Evolutionary conservation across 1,284 basidiomycete species (phyloP), one percentile per base, ranked within the genome.

Genomic region (Cutaneotrichosporon sp.): DNA sequence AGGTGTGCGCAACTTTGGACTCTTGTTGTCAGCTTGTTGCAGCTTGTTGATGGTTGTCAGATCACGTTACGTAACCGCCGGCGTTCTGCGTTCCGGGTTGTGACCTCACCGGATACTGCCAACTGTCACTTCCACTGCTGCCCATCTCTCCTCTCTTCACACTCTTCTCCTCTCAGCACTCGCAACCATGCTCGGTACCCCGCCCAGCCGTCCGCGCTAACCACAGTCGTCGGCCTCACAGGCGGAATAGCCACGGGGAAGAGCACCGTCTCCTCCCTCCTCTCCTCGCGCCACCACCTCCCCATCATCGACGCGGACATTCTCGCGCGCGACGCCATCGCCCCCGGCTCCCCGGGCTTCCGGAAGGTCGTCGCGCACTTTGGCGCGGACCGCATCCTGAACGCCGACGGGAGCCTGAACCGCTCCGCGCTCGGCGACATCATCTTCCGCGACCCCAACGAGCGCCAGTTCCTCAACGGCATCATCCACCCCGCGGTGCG

Each of bases 241-340:
- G 97, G 97, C 24, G 93, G 95, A 2, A 98, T 99, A 64, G 92
- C 93, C 34, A 95, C 95, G 0, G 78, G 79, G 59, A 98, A 98
- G 80, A 97, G 93, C 4, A 92, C 93, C 18, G 95, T 95, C 27
- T 92, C 94, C 0, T 80, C 81, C 7, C 83, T 95, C 43, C 82
- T 98, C 50, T 79, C 84, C 0, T 65, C 71, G 11, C 67, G 70
- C 1, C 84, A 88, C 67, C 70, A 79, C 34, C 80, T 97, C 33
- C 90, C 93, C 16, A 82, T 98, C 68, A 85, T 98, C 71, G 97
- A 99, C 74, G 92, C 95, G 5, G 95, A 99, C 82, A 69, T 92
- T 24, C 84, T 99, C 50, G 92, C 95, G 1, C 88, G 94, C 34
- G 82, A 89, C 71, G 94, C 92, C 55, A 91, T 99, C 61, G 85